Conservation (phyloP, 2,329 filamentous ascomycete species). For the Aspergillus ibericus region DNA sequence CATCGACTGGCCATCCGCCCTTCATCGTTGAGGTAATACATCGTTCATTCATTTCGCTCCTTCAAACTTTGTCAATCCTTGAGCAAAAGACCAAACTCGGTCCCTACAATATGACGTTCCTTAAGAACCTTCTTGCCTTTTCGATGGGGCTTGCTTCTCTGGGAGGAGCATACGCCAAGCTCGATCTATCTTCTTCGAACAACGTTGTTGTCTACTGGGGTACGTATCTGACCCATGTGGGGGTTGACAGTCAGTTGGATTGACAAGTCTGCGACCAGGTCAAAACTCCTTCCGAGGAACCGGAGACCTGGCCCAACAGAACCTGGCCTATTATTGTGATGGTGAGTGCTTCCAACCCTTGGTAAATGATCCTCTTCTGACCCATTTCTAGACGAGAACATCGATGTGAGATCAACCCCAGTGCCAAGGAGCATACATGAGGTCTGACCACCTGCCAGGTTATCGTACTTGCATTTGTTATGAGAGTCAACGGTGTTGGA, state of each 20-base stretch:
- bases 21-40: background rate
- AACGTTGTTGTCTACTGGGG: conserved; percentile 70
- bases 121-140: conserved; percentile 25
- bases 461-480: conserved; percentile 65
- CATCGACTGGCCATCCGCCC: background rate
- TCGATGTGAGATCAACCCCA: conserved; percentile 20
- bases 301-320: conserved; percentile 52
- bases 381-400: conserved; percentile 24
- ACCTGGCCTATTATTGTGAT: conserved; percentile 60
- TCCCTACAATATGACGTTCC: conserved; percentile 28
- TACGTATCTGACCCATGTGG: conserved; percentile 11
- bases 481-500: conserved; percentile 54
- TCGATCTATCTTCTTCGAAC: conserved; percentile 46
- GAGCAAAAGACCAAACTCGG: background rate
- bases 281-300: conserved; percentile 61
- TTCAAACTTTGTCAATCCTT: background rate
- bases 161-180: conserved; percentile 37
- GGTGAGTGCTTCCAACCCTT: conserved; percentile 42
- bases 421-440: background rate
- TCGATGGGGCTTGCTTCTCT: conserved; percentile 32
- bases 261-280: conserved; percentile 32
- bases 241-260: background rate
- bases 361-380: conserved; percentile 11
- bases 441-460: conserved; percentile 44
- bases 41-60: background rate